phyloP scores from a whole-genome alignment of 176 grass and related monocot genomes.

The Pontederia crassipes region DNA sequence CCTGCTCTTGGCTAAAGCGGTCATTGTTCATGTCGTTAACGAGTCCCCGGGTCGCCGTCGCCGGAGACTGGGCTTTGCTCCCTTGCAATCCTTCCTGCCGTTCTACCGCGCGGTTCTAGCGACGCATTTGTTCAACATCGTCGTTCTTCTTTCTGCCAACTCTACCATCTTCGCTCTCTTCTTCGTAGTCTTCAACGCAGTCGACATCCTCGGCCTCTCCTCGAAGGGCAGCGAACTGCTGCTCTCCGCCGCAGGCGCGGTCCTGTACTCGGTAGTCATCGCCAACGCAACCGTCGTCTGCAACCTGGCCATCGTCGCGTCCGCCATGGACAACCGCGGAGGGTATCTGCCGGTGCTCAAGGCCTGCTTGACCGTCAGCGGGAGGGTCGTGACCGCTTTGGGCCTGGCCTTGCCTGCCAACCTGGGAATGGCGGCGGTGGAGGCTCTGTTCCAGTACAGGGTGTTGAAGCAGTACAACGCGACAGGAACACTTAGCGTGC shows the following conservation, averaged over 20 bases:
- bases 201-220: conserved; percentile 35
- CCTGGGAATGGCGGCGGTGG: conserved; percentile 39
- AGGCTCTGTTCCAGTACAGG: conserved; percentile 72
- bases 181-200: conserved; percentile 53
- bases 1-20: conserved; percentile 66
- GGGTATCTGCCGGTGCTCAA: conserved; percentile 49
- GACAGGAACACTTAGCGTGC: conserved; percentile 22
- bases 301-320: conserved; percentile 70
- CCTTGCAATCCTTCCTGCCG: conserved; percentile 12
- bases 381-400: conserved; percentile 40
- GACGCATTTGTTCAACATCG: conserved; percentile 50
- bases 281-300: conserved; percentile 51
- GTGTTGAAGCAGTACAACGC: conserved; percentile 29
- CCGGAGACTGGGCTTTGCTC: conserved; percentile 10
- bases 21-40: conserved; percentile 40
- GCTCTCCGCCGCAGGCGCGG: conserved; percentile 51
- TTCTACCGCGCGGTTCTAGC: conserved; percentile 43
- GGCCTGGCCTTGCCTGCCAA: conserved; percentile 65
- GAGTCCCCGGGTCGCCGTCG: not conserved
- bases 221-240: conserved; percentile 23
- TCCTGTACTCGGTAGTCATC: conserved; percentile 58
- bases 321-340: conserved; percentile 42
- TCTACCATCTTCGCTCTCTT: conserved; percentile 68
- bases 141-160: conserved; percentile 66
- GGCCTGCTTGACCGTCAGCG: conserved; percentile 46